phyloP scores from a whole-genome alignment of 192 early-diverging fungal species.

The Phycomyces nitens region DNA sequence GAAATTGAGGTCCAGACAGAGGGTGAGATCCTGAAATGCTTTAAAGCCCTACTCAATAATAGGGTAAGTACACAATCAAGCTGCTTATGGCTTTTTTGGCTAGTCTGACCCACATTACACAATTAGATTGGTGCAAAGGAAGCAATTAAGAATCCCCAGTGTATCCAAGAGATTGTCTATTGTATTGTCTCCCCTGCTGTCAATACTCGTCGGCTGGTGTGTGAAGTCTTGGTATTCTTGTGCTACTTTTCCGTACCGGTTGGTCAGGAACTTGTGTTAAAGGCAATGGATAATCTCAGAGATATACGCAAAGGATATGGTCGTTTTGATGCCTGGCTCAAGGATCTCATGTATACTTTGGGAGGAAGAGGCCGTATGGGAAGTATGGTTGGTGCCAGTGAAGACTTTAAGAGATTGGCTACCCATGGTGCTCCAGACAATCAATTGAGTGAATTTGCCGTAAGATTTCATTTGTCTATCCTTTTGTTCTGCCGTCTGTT shows the following conservation, averaged over 20 bases:
- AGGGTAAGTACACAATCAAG: conserved; percentile 23
- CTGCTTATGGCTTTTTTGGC: not conserved
- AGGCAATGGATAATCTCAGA: conserved; percentile 70
- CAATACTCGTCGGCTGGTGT: conserved; percentile 65
- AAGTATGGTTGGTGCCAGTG: conserved; percentile 70
- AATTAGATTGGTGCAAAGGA: conserved; percentile 73
- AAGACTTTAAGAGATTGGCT: conserved; percentile 65
- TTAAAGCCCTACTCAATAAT: conserved; percentile 76
- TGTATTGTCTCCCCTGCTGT: conserved; percentile 71
- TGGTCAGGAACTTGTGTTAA: conserved; percentile 74
- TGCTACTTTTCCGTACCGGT: conserved; percentile 72
- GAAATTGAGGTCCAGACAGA: conserved; percentile 71
- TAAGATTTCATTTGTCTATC: conserved; percentile 29
- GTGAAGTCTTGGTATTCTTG: conserved; percentile 72
- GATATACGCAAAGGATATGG: conserved; percentile 59
- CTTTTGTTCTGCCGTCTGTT: too few relatives aligned
- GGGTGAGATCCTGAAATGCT: conserved; percentile 73
- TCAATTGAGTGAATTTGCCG: conserved; percentile 70
- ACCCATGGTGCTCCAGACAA: conserved; percentile 55
- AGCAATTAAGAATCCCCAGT: conserved; percentile 66
- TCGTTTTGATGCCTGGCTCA: conserved; percentile 78
- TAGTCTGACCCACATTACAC: conserved; percentile 10
- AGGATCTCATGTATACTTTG: conserved; percentile 60
- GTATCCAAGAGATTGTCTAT: conserved; percentile 66
- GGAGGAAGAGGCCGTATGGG: conserved; percentile 78